Conservation (phyloP, 2,329 filamentous ascomycete species). For the Thielaviopsis musarum region DNA sequence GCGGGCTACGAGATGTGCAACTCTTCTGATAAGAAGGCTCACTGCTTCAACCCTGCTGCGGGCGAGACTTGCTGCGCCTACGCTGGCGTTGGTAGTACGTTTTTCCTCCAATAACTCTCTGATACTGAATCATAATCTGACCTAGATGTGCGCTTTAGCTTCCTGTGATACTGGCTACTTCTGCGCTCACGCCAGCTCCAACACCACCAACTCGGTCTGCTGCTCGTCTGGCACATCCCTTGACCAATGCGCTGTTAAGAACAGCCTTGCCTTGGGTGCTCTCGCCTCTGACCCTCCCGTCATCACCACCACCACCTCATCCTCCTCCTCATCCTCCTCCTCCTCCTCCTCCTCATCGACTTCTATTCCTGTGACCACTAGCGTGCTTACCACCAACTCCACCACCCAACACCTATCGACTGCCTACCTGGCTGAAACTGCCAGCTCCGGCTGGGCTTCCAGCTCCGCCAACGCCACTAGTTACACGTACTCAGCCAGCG, state of each 20-base stretch:
- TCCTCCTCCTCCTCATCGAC: conserved; percentile 14
- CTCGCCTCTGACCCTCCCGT: conserved; percentile 21
- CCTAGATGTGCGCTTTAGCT: conserved; percentile 23
- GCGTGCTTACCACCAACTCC: conserved; percentile 15
- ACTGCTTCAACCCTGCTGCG: conserved; percentile 39
- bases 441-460: background rate
- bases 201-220: conserved; percentile 34
- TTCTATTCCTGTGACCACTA: background rate
- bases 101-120: background rate
- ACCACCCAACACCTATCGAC: conserved; percentile 9
- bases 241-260: conserved; percentile 35
- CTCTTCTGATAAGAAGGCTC: conserved; percentile 30
- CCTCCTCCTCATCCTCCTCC: conserved; percentile 14
- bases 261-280: conserved; percentile 30
- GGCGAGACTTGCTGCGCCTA: conserved; percentile 38
- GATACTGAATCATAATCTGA: conserved; percentile 1
- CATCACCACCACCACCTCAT: conserved; percentile 18
- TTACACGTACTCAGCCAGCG: conserved; percentile 1
- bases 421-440: conserved; percentile 1
- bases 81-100: conserved; percentile 39
- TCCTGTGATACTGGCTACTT: conserved; percentile 45
- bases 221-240: conserved; percentile 40
- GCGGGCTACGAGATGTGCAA: conserved; percentile 31
- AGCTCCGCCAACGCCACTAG: conserved; percentile 8
- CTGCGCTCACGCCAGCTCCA: conserved; percentile 36